Evolutionary conservation across 345 rosid species (phyloP).

Genomic region (Populus ilicifolia): DNA sequence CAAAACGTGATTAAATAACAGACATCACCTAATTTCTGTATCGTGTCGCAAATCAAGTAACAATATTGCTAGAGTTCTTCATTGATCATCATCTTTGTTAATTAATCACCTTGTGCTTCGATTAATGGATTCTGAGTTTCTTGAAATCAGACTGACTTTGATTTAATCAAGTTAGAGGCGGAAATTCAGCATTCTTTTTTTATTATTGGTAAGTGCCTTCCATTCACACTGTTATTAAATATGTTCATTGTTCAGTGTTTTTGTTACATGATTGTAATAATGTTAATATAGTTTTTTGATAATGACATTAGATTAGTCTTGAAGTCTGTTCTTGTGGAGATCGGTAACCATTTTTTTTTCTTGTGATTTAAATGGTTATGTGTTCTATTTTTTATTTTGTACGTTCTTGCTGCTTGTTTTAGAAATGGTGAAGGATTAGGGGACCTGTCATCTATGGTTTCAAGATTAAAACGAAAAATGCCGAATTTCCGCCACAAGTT

Average conservation of each 20-base stretch:
- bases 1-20: slow-evolving; percentile 17
- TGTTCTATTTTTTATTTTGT: too few species aligned
- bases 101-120: not conserved
- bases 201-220: slow-evolving; percentile 16
- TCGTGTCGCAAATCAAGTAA: not conserved
- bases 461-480: not conserved
- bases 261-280: not conserved
- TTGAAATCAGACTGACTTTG: slow-evolving; percentile 23
- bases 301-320: too few species aligned
- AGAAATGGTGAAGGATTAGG: not conserved
- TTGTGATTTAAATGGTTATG: too few species aligned
- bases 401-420: not conserved
- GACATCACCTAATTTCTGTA: not conserved
- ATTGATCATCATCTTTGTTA: not conserved
- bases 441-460: not conserved
- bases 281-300: not conserved
- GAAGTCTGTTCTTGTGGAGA: too few species aligned
- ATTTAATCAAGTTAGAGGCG: slow-evolving; percentile 7
- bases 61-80: not conserved
- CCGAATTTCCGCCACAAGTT: slow-evolving; percentile 13
- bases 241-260: not conserved
- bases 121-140: slow-evolving; percentile 15
- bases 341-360: too few species aligned
- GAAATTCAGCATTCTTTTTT: slow-evolving; percentile 2
- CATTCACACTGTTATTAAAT: not conserved